These are phyloP conservation scores for Adansonia rubrostipa DNA, from an alignment of 441 rosid species.

Conservation along the genomic window DNA sequence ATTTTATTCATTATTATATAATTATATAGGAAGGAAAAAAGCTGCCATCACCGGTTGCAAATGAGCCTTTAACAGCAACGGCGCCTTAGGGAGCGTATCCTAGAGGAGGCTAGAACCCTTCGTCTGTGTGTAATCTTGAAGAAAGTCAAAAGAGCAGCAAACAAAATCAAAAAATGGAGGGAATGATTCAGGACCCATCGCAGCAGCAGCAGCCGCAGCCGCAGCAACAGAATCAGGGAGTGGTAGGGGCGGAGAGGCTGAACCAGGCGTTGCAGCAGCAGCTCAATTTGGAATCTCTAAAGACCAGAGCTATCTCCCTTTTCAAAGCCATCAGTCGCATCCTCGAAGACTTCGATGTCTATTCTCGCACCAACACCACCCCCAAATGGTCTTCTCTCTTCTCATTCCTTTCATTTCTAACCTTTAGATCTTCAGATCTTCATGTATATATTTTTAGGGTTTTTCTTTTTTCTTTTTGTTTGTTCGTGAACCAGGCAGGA, in stretches of 20 bases:
- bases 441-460: not conserved
- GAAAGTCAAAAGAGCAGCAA: not conserved
- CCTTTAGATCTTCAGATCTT: not conserved
- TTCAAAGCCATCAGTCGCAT: slow-evolving; percentile 84
- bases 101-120: too few species aligned
- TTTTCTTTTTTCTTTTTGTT: not conserved
- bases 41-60: too few species aligned
- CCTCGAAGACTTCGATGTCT: slow-evolving; percentile 84
- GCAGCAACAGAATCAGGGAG: slow-evolving; percentile 7
- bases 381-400: slow-evolving; percentile 66
- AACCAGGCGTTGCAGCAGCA: slow-evolving; percentile 67
- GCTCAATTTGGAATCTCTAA: slow-evolving; percentile 78
- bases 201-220: slow-evolving; percentile 46
- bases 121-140: not conserved
- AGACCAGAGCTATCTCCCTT: slow-evolving; percentile 77
- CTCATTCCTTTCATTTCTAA: not conserved
- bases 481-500: slow-evolving; percentile 67
- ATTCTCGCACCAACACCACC: slow-evolving; percentile 73
- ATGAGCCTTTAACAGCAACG: too few species aligned
- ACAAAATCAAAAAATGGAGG: slow-evolving; percentile 53
- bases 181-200: slow-evolving; percentile 49
- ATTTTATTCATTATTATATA: too few species aligned
- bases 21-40: too few species aligned
- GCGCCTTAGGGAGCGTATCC: too few species aligned
- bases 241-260: slow-evolving; percentile 58